phyloP scores from a whole-genome alignment of 1,284 basidiomycete species.

The Fomitiporia mediterranea region DNA sequence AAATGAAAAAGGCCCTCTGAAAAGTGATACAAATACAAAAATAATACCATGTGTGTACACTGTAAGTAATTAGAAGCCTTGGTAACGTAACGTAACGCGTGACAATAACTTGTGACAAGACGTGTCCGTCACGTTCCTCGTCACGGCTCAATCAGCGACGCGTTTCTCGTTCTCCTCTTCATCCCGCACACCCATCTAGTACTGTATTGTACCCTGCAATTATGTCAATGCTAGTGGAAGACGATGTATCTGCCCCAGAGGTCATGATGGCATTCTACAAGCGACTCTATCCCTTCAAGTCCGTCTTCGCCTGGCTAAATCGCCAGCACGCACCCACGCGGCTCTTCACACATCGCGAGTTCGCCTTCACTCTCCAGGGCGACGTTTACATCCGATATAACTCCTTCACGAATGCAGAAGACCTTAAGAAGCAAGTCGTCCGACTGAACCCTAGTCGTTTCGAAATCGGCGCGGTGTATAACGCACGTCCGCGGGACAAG shows the following conservation, averaged over 20 bases:
- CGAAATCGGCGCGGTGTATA: constrained; percentile 96
- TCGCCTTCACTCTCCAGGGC: constrained; percentile 91
- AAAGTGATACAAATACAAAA: neutral
- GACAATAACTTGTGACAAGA: constrained; percentile 9
- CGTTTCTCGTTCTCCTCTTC: neutral
- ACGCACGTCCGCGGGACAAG: constrained; percentile 85
- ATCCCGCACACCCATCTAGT: neutral
- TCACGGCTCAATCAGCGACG: neutral
- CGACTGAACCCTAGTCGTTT: constrained; percentile 86
- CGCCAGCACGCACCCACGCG: constrained; percentile 75
- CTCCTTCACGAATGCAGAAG: constrained; percentile 81
- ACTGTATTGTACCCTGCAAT: neutral
- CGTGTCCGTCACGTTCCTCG: neutral
- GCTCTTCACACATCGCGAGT: constrained; percentile 90
- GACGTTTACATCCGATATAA: constrained; percentile 96
- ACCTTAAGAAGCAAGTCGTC: constrained; percentile 89
- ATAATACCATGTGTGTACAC: neutral
- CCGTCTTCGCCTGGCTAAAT: constrained; percentile 93
- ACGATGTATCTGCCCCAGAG: constrained; percentile 44
- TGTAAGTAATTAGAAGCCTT: too few species aligned
- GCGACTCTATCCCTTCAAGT: constrained; percentile 91
- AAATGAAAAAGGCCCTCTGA: neutral
- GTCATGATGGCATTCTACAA: constrained; percentile 90
- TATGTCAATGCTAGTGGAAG: constrained; percentile 21
- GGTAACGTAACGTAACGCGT: too few species aligned